Percentiles rank a stretch among this genome's conserved stretches.
phyloP scores from a whole-genome alignment of 208 protist genomes.

The Leishmania tropica region DNA sequence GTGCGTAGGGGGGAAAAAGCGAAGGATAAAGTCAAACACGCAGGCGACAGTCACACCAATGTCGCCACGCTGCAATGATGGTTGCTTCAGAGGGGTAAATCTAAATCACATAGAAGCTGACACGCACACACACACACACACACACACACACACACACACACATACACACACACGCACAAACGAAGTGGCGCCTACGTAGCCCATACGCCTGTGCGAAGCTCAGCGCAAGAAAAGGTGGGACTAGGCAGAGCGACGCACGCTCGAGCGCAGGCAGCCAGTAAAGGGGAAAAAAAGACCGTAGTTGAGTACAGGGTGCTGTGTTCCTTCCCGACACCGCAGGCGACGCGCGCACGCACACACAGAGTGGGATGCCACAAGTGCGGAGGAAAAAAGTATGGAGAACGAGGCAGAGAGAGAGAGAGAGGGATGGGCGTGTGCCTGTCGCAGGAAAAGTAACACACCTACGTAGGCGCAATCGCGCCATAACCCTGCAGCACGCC shows the following conservation, averaged over 20 bases:
- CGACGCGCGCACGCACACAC: neutral
- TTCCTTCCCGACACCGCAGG: neutral
- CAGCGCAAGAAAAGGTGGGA: neutral
- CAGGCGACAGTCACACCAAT: neutral
- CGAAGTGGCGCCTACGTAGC: neutral
- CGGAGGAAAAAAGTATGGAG: neutral
- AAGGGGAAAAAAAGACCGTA: neutral
- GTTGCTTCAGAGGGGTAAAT: neutral
- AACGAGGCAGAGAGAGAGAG: neutral
- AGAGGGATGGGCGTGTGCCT: neutral
- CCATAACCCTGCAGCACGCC: neutral
- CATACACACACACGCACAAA: neutral
- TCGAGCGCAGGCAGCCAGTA: neutral
- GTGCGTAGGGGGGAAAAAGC: neutral
- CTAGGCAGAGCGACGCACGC: neutral
- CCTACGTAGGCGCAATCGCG: neutral
- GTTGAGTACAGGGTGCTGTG: neutral
- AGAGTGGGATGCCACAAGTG: neutral
- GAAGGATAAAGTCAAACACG: neutral
- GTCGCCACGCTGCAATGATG: neutral
- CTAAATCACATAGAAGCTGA: neutral
- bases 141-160: neutral
- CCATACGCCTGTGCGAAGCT: neutral
- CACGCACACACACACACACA: neutral
- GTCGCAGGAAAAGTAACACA: neutral